Evolutionary conservation across 441 rosid genomes (phyloP).

Genomic region (Mallotus japonicus): DNA sequence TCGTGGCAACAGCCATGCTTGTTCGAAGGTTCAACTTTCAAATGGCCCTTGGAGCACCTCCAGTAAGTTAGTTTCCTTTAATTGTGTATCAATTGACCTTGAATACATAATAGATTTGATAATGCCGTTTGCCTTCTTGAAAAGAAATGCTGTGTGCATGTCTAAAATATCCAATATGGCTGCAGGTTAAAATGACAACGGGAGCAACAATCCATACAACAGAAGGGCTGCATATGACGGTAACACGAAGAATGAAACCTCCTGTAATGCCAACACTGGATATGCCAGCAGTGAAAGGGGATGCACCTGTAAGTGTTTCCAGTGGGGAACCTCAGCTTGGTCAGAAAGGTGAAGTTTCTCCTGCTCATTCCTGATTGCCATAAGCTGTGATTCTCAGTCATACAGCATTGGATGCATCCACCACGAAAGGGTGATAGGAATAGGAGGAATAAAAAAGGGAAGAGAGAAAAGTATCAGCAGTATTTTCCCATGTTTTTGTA

Average conservation of each 20-base stretch:
- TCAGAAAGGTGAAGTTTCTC: slow-evolving; percentile 54
- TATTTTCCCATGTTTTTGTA: background rate
- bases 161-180: background rate
- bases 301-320: slow-evolving; percentile 21
- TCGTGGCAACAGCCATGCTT: slow-evolving; percentile 93
- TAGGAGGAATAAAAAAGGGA: no score
- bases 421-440: no score
- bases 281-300: slow-evolving; percentile 35
- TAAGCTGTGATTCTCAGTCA: background rate
- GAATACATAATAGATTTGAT: background rate
- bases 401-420: no score
- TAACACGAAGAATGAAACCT: slow-evolving; percentile 56
- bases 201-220: slow-evolving; percentile 99
- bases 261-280: slow-evolving; percentile 48
- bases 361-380: slow-evolving; percentile 43
- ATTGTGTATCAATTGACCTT: background rate
- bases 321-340: slow-evolving; percentile 35
- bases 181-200: slow-evolving; percentile 94
- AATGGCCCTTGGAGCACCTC: slow-evolving; percentile 84
- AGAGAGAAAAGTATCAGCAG: no score
- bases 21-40: slow-evolving; percentile 76
- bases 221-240: slow-evolving; percentile 71
- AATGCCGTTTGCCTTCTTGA: background rate
- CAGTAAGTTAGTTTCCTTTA: slow-evolving; percentile 42
- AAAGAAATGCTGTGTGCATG: no score